A percentile compares a stretch with the other conserved stretches of the same genome.
Conservation (phyloP, 2,329 filamentous ascomycete species). For the Blastomyces parvus region DNA sequence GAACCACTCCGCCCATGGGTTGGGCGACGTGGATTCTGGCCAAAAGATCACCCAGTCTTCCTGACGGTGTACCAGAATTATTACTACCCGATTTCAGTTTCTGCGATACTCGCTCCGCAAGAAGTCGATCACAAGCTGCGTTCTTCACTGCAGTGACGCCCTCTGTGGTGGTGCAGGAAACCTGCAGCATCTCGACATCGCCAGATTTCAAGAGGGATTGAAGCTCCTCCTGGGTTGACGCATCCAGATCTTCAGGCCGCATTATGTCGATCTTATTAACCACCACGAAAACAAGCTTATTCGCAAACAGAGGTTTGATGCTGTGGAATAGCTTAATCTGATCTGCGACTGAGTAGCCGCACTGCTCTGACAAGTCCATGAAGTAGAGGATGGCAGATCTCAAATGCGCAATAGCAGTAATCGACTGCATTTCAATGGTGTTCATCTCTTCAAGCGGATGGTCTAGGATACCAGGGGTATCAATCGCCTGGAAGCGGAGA, state of each 20-base stretch:
- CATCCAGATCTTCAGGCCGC: slow-evolving; percentile 75
- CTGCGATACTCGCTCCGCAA: slow-evolving; percentile 86
- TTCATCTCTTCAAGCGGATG: slow-evolving; percentile 99
- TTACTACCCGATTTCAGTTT: slow-evolving; percentile 88
- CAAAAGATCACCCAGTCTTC: slow-evolving; percentile 80
- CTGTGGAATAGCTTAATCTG: slow-evolving; percentile 94
- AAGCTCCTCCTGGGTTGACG: slow-evolving; percentile 66
- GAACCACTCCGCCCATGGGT: slow-evolving; percentile 68
- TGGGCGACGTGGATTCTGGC: slow-evolving; percentile 94
- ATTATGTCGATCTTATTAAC: slow-evolving; percentile 97
- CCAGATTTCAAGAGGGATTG: slow-evolving; percentile 72
- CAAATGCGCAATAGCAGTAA: slow-evolving; percentile 94
- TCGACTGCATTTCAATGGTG: slow-evolving; percentile 98
- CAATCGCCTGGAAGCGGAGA: slow-evolving; percentile 81
- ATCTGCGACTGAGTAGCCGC: slow-evolving; percentile 83
- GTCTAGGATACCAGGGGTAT: slow-evolving; percentile 96
- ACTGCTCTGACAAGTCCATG: slow-evolving; percentile 95
- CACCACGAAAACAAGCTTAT: slow-evolving; percentile 94
- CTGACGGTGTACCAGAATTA: slow-evolving; percentile 64
- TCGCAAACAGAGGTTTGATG: slow-evolving; percentile 92
- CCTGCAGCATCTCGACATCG: slow-evolving; percentile 84
- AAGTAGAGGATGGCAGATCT: slow-evolving; percentile 94
- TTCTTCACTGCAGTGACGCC: slow-evolving; percentile 94
- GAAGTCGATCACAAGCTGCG: slow-evolving; percentile 80
- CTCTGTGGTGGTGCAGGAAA: slow-evolving; percentile 91